Percentiles rank a stretch among this genome's conserved stretches.
These are phyloP conservation scores for Cicer yamashitae DNA, from an alignment of 306 rosid species.

Conservation along the genomic window DNA sequence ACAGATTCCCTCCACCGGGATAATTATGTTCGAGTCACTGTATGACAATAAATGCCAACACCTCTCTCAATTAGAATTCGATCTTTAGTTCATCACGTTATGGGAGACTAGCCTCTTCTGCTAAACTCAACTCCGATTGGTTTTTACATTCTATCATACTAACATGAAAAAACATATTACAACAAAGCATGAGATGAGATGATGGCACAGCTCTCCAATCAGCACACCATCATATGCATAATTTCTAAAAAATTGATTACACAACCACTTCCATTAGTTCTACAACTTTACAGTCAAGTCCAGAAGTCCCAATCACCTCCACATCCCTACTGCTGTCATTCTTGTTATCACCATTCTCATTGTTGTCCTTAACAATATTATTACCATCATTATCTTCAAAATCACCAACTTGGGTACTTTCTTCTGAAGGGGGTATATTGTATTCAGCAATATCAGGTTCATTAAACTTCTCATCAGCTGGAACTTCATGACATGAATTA, in stretches of 20 bases:
- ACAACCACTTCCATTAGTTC: conserved; percentile 57
- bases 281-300: conserved; percentile 45
- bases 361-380: conserved; percentile 40
- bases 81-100: too few relatives aligned
- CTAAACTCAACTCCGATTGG: too few relatives aligned
- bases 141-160: conserved; percentile 49
- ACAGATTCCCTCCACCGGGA: too few relatives aligned
- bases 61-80: too few relatives aligned
- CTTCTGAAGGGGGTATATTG: conserved; percentile 51
- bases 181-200: conserved; percentile 46
- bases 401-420: conserved; percentile 50
- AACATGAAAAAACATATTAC: conserved; percentile 42
- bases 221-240: conserved; percentile 44
- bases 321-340: conserved; percentile 37
- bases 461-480: conserved; percentile 45
- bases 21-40: too few relatives aligned
- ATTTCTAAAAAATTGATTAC: conserved; percentile 41
- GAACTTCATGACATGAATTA: conserved; percentile 53
- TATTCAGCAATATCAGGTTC: conserved; percentile 42
- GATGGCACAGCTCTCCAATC: conserved; percentile 45
- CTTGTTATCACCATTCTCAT: conserved; percentile 42
- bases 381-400: conserved; percentile 50
- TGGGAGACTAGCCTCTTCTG: too few relatives aligned
- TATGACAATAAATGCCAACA: too few relatives aligned
- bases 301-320: conserved; percentile 49